Evolutionary conservation across 192 early-diverging fungal species (phyloP).

Genomic region (Chytriomyces hyalinus): DNA sequence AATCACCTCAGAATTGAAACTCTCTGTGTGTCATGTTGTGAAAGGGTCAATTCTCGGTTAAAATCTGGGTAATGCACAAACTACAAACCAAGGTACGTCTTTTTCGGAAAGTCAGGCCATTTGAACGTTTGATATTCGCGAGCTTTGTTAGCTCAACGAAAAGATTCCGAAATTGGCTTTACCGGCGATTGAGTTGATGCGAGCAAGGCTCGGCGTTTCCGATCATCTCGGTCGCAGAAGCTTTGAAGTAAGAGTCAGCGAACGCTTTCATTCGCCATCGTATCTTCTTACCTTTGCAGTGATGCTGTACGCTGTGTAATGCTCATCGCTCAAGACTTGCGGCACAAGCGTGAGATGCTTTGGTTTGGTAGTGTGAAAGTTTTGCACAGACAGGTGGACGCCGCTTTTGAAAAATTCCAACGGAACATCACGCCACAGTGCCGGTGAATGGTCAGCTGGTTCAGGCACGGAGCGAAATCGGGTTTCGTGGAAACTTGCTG

Average conservation of each 20-base stretch:
- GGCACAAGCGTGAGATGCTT: not conserved
- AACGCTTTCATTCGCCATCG: not conserved
- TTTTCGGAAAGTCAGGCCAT: conserved; percentile 28
- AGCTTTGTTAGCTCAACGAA: not conserved
- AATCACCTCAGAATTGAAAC: conserved; percentile 14
- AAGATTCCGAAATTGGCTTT: conserved; percentile 7
- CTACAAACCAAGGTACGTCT: not conserved
- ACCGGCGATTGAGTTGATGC: conserved; percentile 11
- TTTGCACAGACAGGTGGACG: conserved; percentile 1
- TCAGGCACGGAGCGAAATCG: not conserved
- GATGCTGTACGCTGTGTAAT: not conserved
- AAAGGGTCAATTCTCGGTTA: too few species aligned
- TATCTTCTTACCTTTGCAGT: not conserved
- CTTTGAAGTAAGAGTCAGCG: not conserved
- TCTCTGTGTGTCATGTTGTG: not conserved
- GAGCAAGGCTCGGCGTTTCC: not conserved
- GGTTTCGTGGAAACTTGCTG: too few species aligned
- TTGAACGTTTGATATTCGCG: not conserved
- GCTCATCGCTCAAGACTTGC: not conserved
- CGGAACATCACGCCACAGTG: conserved; percentile 24
- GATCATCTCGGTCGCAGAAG: conserved; percentile 15
- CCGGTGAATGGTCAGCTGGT: not conserved
- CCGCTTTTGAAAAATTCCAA: conserved; percentile 28
- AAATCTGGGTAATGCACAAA: too few species aligned
- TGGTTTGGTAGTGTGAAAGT: not conserved